A percentile compares a stretch with the other conserved stretches of the same genome.
These are phyloP conservation scores for Phalaenopsis equestris DNA, from an alignment of 106 monocot genomes.

Conservation along the genomic window DNA sequence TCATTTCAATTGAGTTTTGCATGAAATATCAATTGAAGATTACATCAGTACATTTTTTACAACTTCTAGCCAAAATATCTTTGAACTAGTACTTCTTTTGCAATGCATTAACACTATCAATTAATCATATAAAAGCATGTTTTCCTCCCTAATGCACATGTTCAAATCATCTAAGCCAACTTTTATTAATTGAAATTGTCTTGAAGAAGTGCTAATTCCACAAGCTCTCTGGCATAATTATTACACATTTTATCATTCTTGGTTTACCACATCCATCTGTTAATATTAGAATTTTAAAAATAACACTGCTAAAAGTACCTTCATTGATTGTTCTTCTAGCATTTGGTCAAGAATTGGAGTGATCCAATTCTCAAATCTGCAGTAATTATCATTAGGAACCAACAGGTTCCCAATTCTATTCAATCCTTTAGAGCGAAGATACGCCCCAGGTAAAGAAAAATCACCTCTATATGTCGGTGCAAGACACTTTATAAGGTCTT, in stretches of 20 bases:
- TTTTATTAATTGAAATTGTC: not conserved
- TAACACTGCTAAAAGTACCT: constrained; percentile 32
- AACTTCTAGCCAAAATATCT: not conserved
- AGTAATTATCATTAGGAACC: constrained; percentile 98
- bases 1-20: not conserved
- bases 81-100: not conserved
- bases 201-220: not conserved
- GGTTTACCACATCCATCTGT: not conserved
- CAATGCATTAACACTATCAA: not conserved
- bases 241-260: not conserved
- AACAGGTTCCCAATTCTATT: constrained; percentile 92
- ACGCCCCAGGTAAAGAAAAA: constrained; percentile 66
- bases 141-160: not conserved
- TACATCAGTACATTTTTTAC: not conserved
- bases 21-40: not conserved
- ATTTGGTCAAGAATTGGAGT: constrained; percentile 84
- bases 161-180: not conserved
- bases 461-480: constrained; percentile 88
- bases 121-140: not conserved
- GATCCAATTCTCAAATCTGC: constrained; percentile 99
- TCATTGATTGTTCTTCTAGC: constrained; percentile 56
- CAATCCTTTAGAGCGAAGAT: constrained; percentile 83
- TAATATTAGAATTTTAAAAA: not conserved
- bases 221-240: not conserved
- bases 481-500: constrained; percentile 96